Evolutionary conservation across 2,329 filamentous ascomycete species (phyloP).

Genomic region (Mycocentrospora acerina): DNA sequence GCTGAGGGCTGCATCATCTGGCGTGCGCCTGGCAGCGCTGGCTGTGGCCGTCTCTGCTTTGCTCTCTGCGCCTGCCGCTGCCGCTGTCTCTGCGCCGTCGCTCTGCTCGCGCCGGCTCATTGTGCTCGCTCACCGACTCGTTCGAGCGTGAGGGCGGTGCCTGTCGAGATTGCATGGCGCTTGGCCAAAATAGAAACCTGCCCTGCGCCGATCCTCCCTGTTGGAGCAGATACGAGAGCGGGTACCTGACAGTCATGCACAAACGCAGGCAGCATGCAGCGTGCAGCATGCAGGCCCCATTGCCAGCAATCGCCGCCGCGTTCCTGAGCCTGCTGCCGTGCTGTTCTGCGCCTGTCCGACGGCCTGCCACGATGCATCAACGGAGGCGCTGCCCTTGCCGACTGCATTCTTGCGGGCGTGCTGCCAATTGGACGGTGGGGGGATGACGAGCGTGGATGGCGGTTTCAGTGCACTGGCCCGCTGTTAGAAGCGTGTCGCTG

Average conservation of each 20-base stretch:
- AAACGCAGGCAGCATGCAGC: conserved; percentile 12
- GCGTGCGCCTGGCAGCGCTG: too few species aligned
- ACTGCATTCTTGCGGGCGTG: too few species aligned
- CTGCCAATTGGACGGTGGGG: too few species aligned
- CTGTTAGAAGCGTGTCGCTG: too few species aligned
- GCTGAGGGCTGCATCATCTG: conserved; percentile 43
- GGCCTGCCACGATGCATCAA: conserved; percentile 1
- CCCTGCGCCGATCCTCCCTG: conserved; percentile 39
- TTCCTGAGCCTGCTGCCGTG: too few species aligned
- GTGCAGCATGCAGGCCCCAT: too few species aligned
- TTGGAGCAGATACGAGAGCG: conserved; percentile 26
- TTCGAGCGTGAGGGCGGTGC: conserved; percentile 11
- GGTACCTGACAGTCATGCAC: conserved; percentile 26
- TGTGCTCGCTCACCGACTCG: conserved; percentile 9
- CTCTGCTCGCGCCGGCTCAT: conserved; percentile 1
- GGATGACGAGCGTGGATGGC: too few species aligned
- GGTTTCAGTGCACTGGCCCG: too few species aligned
- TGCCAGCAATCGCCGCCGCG: conserved; percentile 12
- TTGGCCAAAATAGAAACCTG: conserved; percentile 31
- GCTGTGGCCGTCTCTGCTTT: too few species aligned
- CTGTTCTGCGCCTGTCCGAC: conserved; percentile 3
- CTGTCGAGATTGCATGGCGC: conserved; percentile 37
- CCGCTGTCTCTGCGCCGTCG: not conserved
- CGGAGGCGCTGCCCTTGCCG: conserved; percentile 3
- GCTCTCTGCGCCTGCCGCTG: too few species aligned